Evolutionary conservation across 2,329 filamentous ascomycete genomes (phyloP).

Genomic region (Alternaria burnsii): DNA sequence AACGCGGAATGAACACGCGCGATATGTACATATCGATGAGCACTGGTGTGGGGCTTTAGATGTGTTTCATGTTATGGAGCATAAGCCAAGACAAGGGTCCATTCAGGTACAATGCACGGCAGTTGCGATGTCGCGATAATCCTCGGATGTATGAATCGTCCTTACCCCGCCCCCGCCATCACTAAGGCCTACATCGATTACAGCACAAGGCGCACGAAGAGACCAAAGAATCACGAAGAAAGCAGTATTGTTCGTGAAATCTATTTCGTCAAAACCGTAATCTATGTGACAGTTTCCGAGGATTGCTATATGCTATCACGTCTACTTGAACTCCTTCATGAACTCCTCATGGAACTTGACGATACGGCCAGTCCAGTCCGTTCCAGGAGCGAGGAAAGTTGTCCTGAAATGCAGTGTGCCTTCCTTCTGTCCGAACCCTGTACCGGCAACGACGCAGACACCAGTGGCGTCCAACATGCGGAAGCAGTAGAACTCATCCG

Average conservation of each 20-base stretch:
- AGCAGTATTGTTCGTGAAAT: neutral
- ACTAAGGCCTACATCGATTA: neutral
- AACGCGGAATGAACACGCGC: neutral
- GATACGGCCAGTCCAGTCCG: conserved; percentile 89
- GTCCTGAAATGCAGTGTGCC: conserved; percentile 93
- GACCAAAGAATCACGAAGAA: neutral
- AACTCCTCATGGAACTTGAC: conserved; percentile 92
- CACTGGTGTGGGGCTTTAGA: conserved; percentile 1
- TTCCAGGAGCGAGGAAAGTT: conserved; percentile 94
- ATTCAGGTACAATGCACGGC: conserved; percentile 17
- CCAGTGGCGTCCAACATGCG: conserved; percentile 90
- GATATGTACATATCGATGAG: neutral
- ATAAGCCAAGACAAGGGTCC: conserved; percentile 15
- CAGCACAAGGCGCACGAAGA: neutral
- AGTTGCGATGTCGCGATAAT: conserved; percentile 11
- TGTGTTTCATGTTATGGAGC: conserved; percentile 8
- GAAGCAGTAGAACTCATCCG: conserved; percentile 96
- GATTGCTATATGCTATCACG: too few species aligned
- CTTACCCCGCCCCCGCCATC: conserved; percentile 8
- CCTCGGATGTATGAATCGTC: conserved; percentile 1
- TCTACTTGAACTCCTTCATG: conserved; percentile 75
- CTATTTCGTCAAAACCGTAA: neutral
- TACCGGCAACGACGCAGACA: conserved; percentile 91
- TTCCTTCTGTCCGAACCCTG: conserved; percentile 93
- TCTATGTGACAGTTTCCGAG: neutral